Evolutionary conservation across 2,329 filamentous ascomycete genomes (phyloP).

Genomic region (Geosmithia putterillii): DNA sequence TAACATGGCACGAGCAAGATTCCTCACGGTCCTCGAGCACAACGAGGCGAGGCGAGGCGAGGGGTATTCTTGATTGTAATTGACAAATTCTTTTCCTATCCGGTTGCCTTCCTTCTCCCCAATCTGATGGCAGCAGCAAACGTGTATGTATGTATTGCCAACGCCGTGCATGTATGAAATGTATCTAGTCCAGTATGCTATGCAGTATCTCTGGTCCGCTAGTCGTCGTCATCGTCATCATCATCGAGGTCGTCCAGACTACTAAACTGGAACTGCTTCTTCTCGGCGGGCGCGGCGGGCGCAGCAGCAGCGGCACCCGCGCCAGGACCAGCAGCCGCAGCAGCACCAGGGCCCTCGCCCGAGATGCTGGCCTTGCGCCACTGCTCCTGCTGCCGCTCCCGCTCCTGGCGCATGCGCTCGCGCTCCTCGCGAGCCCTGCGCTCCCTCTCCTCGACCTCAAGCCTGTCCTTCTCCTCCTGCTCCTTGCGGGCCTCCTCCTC

Average conservation of each 20-base stretch:
- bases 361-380: slow-evolving; percentile 25
- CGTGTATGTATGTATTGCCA: too few relatives aligned
- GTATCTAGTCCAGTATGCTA: too few relatives aligned
- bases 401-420: slow-evolving; percentile 18
- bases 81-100: too few relatives aligned
- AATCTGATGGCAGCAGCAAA: too few relatives aligned
- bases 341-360: slow-evolving; percentile 9
- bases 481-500: slow-evolving; percentile 36
- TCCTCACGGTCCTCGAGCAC: too few relatives aligned
- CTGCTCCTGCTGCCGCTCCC: slow-evolving; percentile 27
- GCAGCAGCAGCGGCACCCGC: slow-evolving; percentile 3
- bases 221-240: slow-evolving; percentile 22
- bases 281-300: slow-evolving; percentile 13
- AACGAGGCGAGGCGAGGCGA: too few relatives aligned
- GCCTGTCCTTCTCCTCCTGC: slow-evolving; percentile 32
- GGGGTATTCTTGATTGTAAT: too few relatives aligned
- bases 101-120: too few relatives aligned
- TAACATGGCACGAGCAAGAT: too few relatives aligned
- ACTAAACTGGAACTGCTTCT: slow-evolving; percentile 45
- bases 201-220: slow-evolving; percentile 3
- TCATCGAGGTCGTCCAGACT: slow-evolving; percentile 39
- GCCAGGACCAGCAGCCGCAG: neutral
- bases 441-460: slow-evolving; percentile 33
- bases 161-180: too few relatives aligned
- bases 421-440: slow-evolving; percentile 24